Base-by-base conservation (phyloP, 2,329 filamentous ascomycete genomes). In the Alternaria panax region DNA sequence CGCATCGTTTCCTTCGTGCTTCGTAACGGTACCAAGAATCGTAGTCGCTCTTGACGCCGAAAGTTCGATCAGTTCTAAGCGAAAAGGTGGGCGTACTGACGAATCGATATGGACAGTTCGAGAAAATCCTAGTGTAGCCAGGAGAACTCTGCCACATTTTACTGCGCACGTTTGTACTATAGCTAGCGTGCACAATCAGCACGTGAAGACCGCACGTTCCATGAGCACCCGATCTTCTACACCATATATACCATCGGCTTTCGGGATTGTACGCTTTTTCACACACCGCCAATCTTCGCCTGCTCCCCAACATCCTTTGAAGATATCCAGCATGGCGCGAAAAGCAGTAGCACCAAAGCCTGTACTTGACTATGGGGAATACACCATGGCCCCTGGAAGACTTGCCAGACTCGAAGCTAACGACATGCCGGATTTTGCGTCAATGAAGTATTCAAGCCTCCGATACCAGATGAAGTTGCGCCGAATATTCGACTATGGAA, bases 251-350 rank as follows among this genome's bases (percentile, higher is more conserved):
- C 4, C n/a, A 11, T 5, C 5, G n/a, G 36, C 9, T 11, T 5
- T 20, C n/a, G 8, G 8, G 7, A 20, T 9, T 9, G 8, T 47
- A 16, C 20, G 18, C 43, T 22, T 16, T 7, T 20, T 3, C 3
- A 9, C 2, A 8, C 43, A 47, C 27, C 0, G 3, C 18, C 1
- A 7, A 8, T 5, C 25, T 0, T 18, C 1, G 7, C 3, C 30
- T 14, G 1, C 1, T 18, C 25, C 16, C 3, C 25, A 28, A 46
- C 25, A 11, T 18, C 0, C 25, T 1, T 36, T n/a, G 12, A 43
- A 2, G n/a, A 45, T 45, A 0, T 3, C n/a, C 16, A 22, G 28
- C 1, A 46, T 32, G n/a, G 7, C n/a, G 0, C 43, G 5, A 20
- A n/a, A 1, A 20, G 18, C n/a, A 46, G 27, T 18, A 46, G 8